Evolutionary conservation across 352 stramenopile species (phyloP), one percentile per base, ranked within the genome.

Genomic region (Globisporangium heterothallicum): DNA sequence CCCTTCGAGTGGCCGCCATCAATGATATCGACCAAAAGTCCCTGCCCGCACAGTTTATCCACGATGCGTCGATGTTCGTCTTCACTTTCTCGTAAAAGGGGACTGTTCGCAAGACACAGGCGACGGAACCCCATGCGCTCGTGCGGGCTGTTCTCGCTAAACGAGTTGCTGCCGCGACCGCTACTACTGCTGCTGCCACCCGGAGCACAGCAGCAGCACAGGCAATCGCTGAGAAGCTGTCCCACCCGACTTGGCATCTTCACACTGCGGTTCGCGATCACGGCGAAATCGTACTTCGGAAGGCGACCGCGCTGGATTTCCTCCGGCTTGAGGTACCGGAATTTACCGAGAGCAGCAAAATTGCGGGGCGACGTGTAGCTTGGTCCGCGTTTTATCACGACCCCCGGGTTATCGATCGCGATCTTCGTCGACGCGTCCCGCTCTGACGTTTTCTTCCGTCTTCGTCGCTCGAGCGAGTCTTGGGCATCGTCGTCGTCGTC

Each of bases 11-110:
- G 72, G 19, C 80, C 81, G 24, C 80, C 83, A 54, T 92, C 83
- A 44, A 94, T 89, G 32, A 94, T 89, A 53, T 94, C 83, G 36
- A 94, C 80, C 3, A 84, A 49, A 0, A 94, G 34, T 0, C 83
- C 83, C 63, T 92, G 72, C 2, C 59, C 71, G 30, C 77, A 88
- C 2, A 94, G 56, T 34, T 86, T 82, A 46, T 84, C 81, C 3
- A 94, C 78, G 19, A 94, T 87, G 18, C 81, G 64, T 2, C 78
- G 77, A 42, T 94, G 83, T 49, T 92, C 78, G 48, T 91, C 81
- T 63, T 94, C 81, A 48, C 81, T 88, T 34, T 87, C 80, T 49
- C 59, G 67, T 4, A 83, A 16, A 3, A 74, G 50, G 0, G 75
- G 61, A 13, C 73, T 77, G 35, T 48, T 79, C 8, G 68, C 56